phyloP scores from a whole-genome alignment of 176 grass and related monocot species.

The Elymus sibiricus region DNA sequence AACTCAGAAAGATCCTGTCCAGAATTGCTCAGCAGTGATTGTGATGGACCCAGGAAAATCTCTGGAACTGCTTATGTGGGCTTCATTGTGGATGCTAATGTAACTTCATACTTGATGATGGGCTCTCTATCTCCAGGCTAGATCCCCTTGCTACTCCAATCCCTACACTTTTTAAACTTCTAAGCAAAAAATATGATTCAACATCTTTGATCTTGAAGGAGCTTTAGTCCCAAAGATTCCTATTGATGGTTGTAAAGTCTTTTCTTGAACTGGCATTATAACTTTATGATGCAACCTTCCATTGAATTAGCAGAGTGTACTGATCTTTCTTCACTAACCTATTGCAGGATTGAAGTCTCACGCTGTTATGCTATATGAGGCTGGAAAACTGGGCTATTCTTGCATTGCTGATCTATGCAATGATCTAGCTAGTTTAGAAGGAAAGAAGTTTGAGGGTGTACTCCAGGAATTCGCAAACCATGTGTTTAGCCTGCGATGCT shows the following conservation, averaged over 20 bases:
- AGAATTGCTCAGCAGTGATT: conserved; percentile 49
- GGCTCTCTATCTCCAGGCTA: conserved; percentile 93
- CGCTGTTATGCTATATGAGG: conserved; percentile 93
- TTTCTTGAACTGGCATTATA: not conserved
- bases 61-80: conserved; percentile 68
- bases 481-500: conserved; percentile 82
- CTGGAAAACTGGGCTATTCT: conserved; percentile 86
- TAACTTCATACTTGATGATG: conserved; percentile 99
- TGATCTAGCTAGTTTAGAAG: conserved; percentile 86
- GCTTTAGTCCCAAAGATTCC: not conserved
- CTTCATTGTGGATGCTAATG: conserved; percentile 95
- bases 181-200: not conserved
- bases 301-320: not conserved
- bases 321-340: conserved; percentile 7
- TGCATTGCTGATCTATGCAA: conserved; percentile 78
- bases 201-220: not conserved
- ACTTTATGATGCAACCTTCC: not conserved
- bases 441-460: conserved; percentile 88
- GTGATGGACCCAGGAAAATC: conserved; percentile 51
- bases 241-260: not conserved
- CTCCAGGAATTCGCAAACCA: conserved; percentile 96
- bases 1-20: conserved; percentile 65
- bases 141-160: not conserved
- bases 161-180: not conserved
- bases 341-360: conserved; percentile 86